Evolutionary conservation across 2,329 filamentous ascomycete species (phyloP).

Genomic region (Chaetothyriales sp.): DNA sequence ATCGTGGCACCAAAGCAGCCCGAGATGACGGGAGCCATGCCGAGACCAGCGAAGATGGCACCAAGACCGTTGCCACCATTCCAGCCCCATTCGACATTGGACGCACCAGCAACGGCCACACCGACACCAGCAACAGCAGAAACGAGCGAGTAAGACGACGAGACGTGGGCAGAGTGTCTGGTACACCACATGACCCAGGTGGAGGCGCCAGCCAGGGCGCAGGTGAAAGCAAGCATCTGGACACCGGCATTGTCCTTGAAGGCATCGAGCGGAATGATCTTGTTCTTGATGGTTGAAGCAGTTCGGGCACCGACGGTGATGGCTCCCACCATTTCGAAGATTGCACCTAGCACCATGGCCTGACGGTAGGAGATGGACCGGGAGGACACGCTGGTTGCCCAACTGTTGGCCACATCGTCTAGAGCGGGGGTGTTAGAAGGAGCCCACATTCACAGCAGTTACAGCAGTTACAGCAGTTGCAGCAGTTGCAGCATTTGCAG

Average conservation of each 20-base stretch:
- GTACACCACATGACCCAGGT: constrained; percentile 73
- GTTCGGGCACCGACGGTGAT: constrained; percentile 53
- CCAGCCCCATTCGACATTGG: constrained; percentile 54
- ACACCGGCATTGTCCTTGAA: constrained; percentile 49
- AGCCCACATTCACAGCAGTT: too few species aligned
- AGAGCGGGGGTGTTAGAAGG: too few species aligned
- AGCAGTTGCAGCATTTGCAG: too few species aligned
- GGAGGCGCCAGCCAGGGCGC: constrained; percentile 48
- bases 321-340: constrained; percentile 55
- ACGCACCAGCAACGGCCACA: constrained; percentile 49
- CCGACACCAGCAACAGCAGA: constrained; percentile 55
- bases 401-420: constrained; percentile 75
- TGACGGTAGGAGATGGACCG: constrained; percentile 56
- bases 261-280: constrained; percentile 47
- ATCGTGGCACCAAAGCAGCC: constrained; percentile 50
- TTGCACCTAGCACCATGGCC: constrained; percentile 49
- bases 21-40: constrained; percentile 55
- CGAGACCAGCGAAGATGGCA: constrained; percentile 55
- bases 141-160: constrained; percentile 56
- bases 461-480: too few species aligned
- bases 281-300: constrained; percentile 66
- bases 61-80: constrained; percentile 52
- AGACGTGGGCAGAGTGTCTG: constrained; percentile 55
- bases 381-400: constrained; percentile 71
- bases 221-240: constrained; percentile 53